Conservation (phyloP, 805 yeast species). For the Kazachstania viticola region DNA sequence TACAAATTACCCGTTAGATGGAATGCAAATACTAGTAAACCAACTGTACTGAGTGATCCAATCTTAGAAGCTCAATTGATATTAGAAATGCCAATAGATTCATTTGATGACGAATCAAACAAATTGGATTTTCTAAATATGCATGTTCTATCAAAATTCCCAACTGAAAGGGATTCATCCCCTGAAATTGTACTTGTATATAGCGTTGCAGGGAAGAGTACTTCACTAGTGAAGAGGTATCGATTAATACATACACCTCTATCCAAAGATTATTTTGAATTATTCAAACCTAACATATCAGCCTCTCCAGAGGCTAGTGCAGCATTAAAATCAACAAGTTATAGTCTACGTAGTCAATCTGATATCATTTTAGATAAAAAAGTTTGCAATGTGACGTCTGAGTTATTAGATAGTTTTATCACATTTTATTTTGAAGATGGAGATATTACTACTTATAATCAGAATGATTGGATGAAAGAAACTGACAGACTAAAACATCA, state of each 20-base stretch:
- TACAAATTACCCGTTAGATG: conserved; percentile 24
- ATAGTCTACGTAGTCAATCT: conserved; percentile 7
- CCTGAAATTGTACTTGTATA: conserved; percentile 23
- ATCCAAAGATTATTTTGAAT: conserved; percentile 13
- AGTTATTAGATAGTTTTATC: conserved; percentile 18
- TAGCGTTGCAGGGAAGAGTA: conserved; percentile 12
- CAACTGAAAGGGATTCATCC: conserved; percentile 17
- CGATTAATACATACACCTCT: conserved; percentile 13
- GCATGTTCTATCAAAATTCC: conserved; percentile 19
- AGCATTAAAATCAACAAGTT: conserved; percentile 11
- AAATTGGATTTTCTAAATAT: conserved; percentile 14
- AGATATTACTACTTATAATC: conserved; percentile 13
- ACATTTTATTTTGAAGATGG: conserved; percentile 20
- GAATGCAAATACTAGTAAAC: conserved; percentile 19
- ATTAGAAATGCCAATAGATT: conserved; percentile 14
- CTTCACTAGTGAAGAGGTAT: conserved; percentile 19
- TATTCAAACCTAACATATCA: conserved; percentile 7
- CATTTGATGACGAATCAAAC: conserved; percentile 14
- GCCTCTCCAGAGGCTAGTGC: conserved; percentile 3
- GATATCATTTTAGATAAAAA: conserved; percentile 10
- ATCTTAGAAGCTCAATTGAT: conserved; percentile 18
- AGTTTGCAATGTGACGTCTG: conserved; percentile 15
- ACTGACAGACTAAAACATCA: conserved; percentile 14
- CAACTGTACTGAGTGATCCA: conserved; percentile 22
- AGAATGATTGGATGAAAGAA: conserved; percentile 20